phyloP scores from a whole-genome alignment of 176 grass and related monocot species.

The Oryza rufipogon region DNA sequence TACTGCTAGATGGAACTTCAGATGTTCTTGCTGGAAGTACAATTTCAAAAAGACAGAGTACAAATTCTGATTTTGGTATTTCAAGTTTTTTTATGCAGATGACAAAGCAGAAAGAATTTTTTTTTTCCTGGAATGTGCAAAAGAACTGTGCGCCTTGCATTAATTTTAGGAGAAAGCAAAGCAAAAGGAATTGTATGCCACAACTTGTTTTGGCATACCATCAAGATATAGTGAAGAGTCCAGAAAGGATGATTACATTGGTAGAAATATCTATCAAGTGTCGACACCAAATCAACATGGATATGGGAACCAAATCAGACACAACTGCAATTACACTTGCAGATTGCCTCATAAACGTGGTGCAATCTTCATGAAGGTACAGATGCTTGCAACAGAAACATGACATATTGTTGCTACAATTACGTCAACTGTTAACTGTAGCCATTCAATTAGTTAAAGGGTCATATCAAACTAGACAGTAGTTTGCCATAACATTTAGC shows the following conservation, averaged over 20 bases:
- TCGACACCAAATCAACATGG: slow-evolving; percentile 43
- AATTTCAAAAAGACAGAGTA: slow-evolving; percentile 14
- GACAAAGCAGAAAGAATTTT: slow-evolving; percentile 1
- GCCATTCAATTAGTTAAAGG: neutral
- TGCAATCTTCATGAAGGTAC: slow-evolving; percentile 34
- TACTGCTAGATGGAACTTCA: no score
- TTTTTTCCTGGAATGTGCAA: neutral
- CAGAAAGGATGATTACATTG: slow-evolving; percentile 23
- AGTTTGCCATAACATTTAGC: neutral
- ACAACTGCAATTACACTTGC: slow-evolving; percentile 47
- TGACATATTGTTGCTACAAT: neutral
- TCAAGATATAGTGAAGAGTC: neutral
- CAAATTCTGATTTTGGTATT: slow-evolving; percentile 18
- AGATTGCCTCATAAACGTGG: slow-evolving; percentile 19
- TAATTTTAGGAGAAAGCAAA: neutral
- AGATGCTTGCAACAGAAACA: neutral
- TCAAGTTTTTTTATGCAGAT: neutral
- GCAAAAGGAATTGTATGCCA: slow-evolving; percentile 25
- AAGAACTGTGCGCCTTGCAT: neutral
- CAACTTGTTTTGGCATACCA: slow-evolving; percentile 32
- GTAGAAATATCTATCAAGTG: slow-evolving; percentile 35
- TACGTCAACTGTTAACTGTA: slow-evolving; percentile 1
- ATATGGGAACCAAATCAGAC: slow-evolving; percentile 50
- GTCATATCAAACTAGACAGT: slow-evolving; percentile 13
- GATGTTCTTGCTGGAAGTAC: no score